These are phyloP conservation scores for Aulographum hederae DNA, from an alignment of 2,329 filamentous ascomycete genomes.

Conservation along the genomic window DNA sequence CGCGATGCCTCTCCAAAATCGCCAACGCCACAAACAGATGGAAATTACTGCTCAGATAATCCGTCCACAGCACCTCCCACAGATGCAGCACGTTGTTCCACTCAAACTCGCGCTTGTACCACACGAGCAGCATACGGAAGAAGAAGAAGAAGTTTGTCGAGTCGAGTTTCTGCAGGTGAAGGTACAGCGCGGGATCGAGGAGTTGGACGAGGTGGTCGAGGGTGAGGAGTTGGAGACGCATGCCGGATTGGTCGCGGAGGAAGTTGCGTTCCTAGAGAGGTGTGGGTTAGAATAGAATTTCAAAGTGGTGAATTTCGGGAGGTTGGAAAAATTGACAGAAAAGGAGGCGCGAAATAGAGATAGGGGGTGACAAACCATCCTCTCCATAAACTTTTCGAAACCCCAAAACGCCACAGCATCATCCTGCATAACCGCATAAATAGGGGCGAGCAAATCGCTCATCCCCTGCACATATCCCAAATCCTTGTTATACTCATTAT, in stretches of 20 bases:
- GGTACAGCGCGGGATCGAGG: slow-evolving; percentile 87
- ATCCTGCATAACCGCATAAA: slow-evolving; percentile 95
- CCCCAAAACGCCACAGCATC: slow-evolving; percentile 95
- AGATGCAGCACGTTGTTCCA: slow-evolving; percentile 74
- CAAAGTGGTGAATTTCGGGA: slow-evolving; percentile 3
- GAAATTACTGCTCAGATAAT: slow-evolving; percentile 74
- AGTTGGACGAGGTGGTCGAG: slow-evolving; percentile 92
- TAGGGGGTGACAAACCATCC: slow-evolving; percentile 42
- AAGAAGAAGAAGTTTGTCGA: slow-evolving; percentile 99
- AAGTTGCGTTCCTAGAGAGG: slow-evolving; percentile 63
- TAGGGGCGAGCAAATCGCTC: slow-evolving; percentile 88
- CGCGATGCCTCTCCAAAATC: slow-evolving; percentile 88
- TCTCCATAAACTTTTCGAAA: slow-evolving; percentile 89
- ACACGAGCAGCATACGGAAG: slow-evolving; percentile 96
- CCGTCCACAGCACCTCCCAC: slow-evolving; percentile 92
- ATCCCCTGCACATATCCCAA: slow-evolving; percentile 97
- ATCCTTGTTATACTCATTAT: slow-evolving; percentile 93
- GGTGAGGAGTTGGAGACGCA: slow-evolving; percentile 78
- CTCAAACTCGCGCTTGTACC: slow-evolving; percentile 95
- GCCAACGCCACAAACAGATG: slow-evolving; percentile 88
- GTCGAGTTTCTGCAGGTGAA: slow-evolving; percentile 75
- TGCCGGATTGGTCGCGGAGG: slow-evolving; percentile 84
- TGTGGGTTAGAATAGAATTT: too few relatives aligned
- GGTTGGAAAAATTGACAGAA: too few relatives aligned
- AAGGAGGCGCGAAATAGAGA: slow-evolving; percentile 1